Percentiles rank a stretch among this genome's conserved stretches.
These are phyloP conservation scores for Pisolithus tinctorius DNA, from an alignment of 768 basidiomycete genomes.

Conservation along the genomic window DNA sequence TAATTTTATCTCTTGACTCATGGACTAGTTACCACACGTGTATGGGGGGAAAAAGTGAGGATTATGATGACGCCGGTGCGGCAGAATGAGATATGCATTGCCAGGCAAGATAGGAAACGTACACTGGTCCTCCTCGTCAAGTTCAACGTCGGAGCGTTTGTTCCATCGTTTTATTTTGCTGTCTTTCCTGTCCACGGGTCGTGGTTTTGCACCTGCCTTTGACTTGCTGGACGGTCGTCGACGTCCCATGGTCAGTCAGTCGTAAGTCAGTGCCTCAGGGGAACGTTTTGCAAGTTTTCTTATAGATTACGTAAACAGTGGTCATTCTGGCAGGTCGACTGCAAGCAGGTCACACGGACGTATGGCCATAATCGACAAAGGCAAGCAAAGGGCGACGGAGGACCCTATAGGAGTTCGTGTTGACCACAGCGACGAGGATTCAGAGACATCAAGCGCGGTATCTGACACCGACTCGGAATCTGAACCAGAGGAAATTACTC, in stretches of 20 bases:
- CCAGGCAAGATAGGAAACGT: slow-evolving; percentile 19
- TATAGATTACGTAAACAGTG: slow-evolving; percentile 13
- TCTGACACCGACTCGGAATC: slow-evolving; percentile 22
- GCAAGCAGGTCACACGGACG: not conserved
- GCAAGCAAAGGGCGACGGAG: not conserved
- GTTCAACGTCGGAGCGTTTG: slow-evolving; percentile 55
- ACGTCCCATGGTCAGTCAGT: slow-evolving; percentile 39
- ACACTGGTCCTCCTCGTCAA: slow-evolving; percentile 81
- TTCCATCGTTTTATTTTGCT: slow-evolving; percentile 62
- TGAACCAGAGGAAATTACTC: slow-evolving; percentile 40
- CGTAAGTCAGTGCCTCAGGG: not conserved
- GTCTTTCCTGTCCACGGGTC: slow-evolving; percentile 44
- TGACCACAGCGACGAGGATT: slow-evolving; percentile 1
- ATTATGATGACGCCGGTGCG: not conserved
- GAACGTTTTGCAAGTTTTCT: not conserved
- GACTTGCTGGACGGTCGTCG: slow-evolving; percentile 32
- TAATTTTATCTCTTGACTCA: slow-evolving; percentile 64
- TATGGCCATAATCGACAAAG: slow-evolving; percentile 9
- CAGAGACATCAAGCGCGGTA: slow-evolving; percentile 1
- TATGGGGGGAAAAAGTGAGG: not conserved
- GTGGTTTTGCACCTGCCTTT: slow-evolving; percentile 32
- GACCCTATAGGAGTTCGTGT: not conserved
- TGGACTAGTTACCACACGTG: slow-evolving; percentile 45
- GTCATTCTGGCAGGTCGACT: not conserved
- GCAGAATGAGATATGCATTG: not conserved